Conservation (phyloP, 2,329 filamentous ascomycete genomes). For the Diatrype stigma region DNA sequence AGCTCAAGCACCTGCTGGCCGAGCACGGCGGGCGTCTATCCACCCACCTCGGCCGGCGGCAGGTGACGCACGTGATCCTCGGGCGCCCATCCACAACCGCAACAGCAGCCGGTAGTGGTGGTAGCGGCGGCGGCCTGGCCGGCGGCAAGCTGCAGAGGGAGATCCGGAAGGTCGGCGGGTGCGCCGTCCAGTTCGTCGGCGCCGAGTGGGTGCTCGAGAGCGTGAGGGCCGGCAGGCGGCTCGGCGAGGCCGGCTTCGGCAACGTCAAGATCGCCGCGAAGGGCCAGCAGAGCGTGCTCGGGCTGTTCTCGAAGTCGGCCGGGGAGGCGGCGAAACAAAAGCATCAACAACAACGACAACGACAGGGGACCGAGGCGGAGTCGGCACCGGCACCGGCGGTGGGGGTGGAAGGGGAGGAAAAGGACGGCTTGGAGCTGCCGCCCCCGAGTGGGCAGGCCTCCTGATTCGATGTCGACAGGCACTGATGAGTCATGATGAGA, state of each 20-base stretch:
- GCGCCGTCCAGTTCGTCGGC: constrained; percentile 71
- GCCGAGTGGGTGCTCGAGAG: constrained; percentile 87
- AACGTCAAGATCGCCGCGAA: constrained; percentile 57
- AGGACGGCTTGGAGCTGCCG: background rate
- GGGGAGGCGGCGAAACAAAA: too few relatives aligned
- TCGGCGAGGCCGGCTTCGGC: constrained; percentile 71
- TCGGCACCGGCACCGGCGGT: background rate
- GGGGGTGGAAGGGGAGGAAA: too few relatives aligned
- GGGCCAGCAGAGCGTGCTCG: constrained; percentile 62
- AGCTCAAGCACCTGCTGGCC: constrained; percentile 72
- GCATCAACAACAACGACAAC: too few relatives aligned
- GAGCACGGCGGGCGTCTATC: constrained; percentile 70
- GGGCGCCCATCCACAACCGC: too few relatives aligned
- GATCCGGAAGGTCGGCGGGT: constrained; percentile 62
- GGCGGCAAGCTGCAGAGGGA: constrained; percentile 78
- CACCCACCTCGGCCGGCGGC: constrained; percentile 64
- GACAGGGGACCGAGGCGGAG: too few relatives aligned
- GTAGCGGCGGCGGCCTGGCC: constrained; percentile 66
- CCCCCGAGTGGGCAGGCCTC: background rate
- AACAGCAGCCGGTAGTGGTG: too few relatives aligned
- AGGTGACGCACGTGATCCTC: constrained; percentile 83
- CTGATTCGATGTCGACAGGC: too few relatives aligned
- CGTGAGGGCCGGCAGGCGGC: constrained; percentile 67
- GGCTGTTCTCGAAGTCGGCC: constrained; percentile 33
- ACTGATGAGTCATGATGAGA: too few relatives aligned